Conservation (phyloP, 768 basidiomycete species). For the Boletus huronensis region DNA sequence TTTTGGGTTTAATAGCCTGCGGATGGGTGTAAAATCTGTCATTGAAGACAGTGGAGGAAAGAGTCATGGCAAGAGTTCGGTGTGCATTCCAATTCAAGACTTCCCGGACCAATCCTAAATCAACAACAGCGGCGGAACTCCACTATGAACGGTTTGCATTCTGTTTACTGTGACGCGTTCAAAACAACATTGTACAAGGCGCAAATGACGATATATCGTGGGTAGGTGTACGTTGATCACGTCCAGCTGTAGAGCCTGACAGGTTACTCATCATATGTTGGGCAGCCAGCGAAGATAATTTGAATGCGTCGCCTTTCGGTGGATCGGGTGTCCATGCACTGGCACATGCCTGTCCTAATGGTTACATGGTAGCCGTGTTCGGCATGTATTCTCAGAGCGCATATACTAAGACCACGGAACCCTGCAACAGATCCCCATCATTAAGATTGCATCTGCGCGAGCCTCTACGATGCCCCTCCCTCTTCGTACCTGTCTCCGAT, state of each 20-base stretch:
- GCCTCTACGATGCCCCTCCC: conserved; percentile 1
- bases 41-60: conserved; percentile 15
- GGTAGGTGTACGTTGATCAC: not conserved
- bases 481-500: conserved; percentile 1
- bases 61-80: not conserved
- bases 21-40: conserved; percentile 43
- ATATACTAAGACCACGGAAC: conserved; percentile 1
- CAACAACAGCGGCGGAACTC: not conserved
- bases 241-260: not conserved
- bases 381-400: not conserved
- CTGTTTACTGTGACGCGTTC: not conserved
- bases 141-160: not conserved
- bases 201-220: not conserved
- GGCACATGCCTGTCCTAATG: not conserved
- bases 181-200: not conserved
- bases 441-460: not conserved
- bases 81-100: not conserved
- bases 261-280: not conserved
- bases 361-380: not conserved
- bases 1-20: conserved; percentile 67
- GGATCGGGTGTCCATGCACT: not conserved
- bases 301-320: not conserved
- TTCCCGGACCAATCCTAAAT: not conserved
- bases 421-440: not conserved
- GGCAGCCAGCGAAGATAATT: not conserved